Conservation (phyloP, 495 filamentous ascomycete genomes). For the Chaetomidium leptoderma region DNA sequence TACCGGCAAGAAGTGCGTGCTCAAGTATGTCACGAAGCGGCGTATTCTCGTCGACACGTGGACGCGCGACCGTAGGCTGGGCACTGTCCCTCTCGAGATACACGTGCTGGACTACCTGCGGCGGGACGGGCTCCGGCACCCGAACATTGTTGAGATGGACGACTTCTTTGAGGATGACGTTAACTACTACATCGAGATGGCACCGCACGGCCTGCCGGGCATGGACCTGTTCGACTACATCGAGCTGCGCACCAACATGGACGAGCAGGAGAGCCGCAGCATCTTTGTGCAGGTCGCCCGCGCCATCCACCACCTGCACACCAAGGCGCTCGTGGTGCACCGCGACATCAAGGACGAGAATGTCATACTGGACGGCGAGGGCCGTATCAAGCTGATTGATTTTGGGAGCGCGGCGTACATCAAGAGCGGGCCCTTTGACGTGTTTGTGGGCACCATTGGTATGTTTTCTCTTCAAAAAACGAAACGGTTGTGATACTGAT, state of each 20-base stretch:
- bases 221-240: constrained; percentile 99
- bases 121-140: constrained; percentile 78
- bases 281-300: constrained; percentile 91
- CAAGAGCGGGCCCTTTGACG: constrained; percentile 96
- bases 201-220: constrained; percentile 89
- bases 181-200: constrained; percentile 99
- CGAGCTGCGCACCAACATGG: constrained; percentile 93
- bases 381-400: constrained; percentile 94
- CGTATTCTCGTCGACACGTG: constrained; percentile 98
- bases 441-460: constrained; percentile 99
- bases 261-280: constrained; percentile 85
- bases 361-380: constrained; percentile 90
- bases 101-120: constrained; percentile 94
- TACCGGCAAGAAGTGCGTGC: constrained; percentile 75
- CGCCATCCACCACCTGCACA: constrained; percentile 88
- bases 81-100: constrained; percentile 97
- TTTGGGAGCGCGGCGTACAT: constrained; percentile 98
- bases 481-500: no score
- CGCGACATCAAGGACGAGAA: constrained; percentile 99
- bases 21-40: constrained; percentile 97
- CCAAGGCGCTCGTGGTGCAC: constrained; percentile 87
- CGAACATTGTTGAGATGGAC: constrained; percentile 97
- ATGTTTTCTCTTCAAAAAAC: constrained; percentile 42
- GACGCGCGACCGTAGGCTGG: constrained; percentile 89
- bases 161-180: constrained; percentile 97